These are phyloP conservation scores for Myriosclerotinia scirpicola DNA, from an alignment of 2,329 filamentous ascomycete genomes.

Conservation along the genomic window DNA sequence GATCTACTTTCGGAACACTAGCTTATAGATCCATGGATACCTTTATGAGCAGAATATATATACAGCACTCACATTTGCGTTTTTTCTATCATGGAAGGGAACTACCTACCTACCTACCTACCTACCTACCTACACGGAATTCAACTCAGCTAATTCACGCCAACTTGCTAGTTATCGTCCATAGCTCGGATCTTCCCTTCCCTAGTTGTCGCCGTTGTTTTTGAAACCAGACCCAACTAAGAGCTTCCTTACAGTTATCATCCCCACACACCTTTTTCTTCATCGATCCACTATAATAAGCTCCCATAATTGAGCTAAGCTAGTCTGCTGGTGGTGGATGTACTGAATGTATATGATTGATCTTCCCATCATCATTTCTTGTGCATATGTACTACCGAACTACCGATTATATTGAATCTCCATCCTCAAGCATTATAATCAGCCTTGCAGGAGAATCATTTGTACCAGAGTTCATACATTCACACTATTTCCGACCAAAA, in stretches of 20 bases:
- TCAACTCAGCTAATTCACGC: neutral
- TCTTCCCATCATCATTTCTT: conserved; percentile 3
- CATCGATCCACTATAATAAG: conserved; percentile 11
- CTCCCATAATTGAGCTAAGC: conserved; percentile 11
- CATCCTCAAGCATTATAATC: conserved; percentile 12
- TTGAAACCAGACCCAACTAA: neutral
- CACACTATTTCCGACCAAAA: neutral
- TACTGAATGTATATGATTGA: conserved; percentile 21
- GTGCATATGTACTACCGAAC: conserved; percentile 18
- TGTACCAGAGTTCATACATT: neutral
- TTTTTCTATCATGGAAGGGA: neutral
- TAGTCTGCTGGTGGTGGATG: conserved; percentile 16
- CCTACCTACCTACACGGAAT: neutral
- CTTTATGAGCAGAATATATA: neutral
- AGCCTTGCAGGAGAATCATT: conserved; percentile 14
- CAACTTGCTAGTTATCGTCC: neutral
- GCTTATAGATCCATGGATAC: neutral
- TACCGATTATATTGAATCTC: conserved; percentile 1
- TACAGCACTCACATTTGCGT: neutral
- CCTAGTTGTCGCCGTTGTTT: conserved; percentile 5
- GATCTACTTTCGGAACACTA: conserved; percentile 6
- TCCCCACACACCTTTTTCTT: conserved; percentile 22
- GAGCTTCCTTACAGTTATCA: conserved; percentile 18
- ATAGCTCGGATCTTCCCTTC: conserved; percentile 16
- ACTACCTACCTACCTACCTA: neutral